Percentiles rank a stretch among this genome's conserved stretches.
These are phyloP conservation scores for Trametes villosa DNA, from an alignment of 768 basidiomycete genomes.

Conservation along the genomic window DNA sequence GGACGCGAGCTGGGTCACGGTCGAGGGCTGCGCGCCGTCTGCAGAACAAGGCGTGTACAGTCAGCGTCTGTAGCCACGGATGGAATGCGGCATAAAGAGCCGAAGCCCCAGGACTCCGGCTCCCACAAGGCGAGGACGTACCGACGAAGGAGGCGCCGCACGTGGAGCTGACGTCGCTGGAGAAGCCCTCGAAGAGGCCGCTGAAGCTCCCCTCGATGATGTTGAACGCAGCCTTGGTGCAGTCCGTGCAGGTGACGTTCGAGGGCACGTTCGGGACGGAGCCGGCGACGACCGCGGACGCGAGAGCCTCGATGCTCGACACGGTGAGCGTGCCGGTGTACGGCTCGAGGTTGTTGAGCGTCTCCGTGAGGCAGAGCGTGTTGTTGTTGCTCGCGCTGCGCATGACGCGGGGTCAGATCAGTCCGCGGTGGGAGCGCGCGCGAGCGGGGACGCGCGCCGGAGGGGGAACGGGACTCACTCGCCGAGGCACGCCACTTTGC, in stretches of 20 bases:
- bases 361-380: slow-evolving; percentile 59
- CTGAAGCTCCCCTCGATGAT: slow-evolving; percentile 31
- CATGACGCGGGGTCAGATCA: background rate
- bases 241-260: slow-evolving; percentile 38
- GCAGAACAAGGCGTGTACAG: background rate
- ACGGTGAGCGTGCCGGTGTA: slow-evolving; percentile 33
- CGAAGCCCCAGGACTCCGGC: background rate
- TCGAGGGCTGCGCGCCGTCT: slow-evolving; percentile 36
- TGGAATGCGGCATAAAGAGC: background rate
- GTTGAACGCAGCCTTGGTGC: slow-evolving; percentile 39
- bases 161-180: slow-evolving; percentile 21
- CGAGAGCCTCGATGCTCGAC: slow-evolving; percentile 25
- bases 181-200: slow-evolving; percentile 21
- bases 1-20: slow-evolving; percentile 33
- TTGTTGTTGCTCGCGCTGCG: slow-evolving; percentile 42
- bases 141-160: slow-evolving; percentile 39
- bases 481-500: slow-evolving; percentile 63
- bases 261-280: slow-evolving; percentile 27
- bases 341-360: slow-evolving; percentile 55
- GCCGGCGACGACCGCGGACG: slow-evolving; percentile 16
- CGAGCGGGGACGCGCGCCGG: background rate
- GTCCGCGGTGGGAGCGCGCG: background rate
- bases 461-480: slow-evolving; percentile 54
- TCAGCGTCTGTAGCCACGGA: background rate
- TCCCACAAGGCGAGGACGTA: slow-evolving; percentile 22